Base-by-base conservation (phyloP, 768 basidiomycete species). In the Kwoniella dejecticola region DNA sequence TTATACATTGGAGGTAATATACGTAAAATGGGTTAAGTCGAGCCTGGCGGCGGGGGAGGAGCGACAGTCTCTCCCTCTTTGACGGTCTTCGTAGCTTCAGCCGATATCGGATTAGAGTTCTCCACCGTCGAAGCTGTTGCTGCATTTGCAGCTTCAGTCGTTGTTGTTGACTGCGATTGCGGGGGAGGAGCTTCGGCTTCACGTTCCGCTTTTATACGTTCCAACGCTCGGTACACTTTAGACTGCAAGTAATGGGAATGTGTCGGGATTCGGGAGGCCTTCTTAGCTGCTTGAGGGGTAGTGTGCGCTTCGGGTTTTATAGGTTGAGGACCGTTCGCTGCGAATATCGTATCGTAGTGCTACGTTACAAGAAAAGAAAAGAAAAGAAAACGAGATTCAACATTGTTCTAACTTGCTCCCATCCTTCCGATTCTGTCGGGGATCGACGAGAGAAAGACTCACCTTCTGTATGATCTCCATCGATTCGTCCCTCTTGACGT, bases 201-300 rank as follows among this genome's bases (percentile, higher is more conserved):
- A 77, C 60, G 56, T 82, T 99, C 95, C 0, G 94, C 94, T 77
- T 96, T 89, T 84, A 98, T 87, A 80, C 96, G 86, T 81, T 97
- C 93, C 56, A 87, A 85, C 19, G 96, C 95, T 41, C 96, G 86
- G 45, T 91, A 85, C n/a, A 99, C 91, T 81, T 99, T 99, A 30
- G 91, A 94, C 77, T 95, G 94, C 12, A 98, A 83, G 79, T 98
- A 98, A 79, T 93, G 90, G 33, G 91, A 93, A 75, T 91, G 83
- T 33, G 67, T 62, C 31, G 67, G 62, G 23, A 57, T 57, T 49
- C 65, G 63, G 52, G 45, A 38, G 19, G 60, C 60, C 55, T 64
- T 56, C 64, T 52, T 83, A 44, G 66, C 63, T 46, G 56, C 62
- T 45, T 47, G 44, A 81, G 75, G 83, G 70, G 73, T 74, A 50